A percentile compares a stretch with the other conserved stretches of the same genome.
phyloP scores from a whole-genome alignment of 257 asterid genomes.

The Mentha longifolia region DNA sequence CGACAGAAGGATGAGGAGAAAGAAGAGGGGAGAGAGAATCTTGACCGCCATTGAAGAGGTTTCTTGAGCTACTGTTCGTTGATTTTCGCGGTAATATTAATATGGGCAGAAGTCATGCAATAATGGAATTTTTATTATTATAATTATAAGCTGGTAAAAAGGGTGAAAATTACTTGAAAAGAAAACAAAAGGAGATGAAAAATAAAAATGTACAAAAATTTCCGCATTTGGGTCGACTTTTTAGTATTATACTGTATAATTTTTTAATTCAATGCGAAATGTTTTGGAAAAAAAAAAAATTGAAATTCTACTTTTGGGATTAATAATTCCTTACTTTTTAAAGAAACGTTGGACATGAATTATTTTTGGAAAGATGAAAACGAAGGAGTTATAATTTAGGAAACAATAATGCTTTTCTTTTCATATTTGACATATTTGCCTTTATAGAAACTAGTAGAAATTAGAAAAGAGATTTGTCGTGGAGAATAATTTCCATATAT shows the following conservation, averaged over 20 bases:
- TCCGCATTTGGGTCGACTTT: no score
- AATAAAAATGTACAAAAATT: no score
- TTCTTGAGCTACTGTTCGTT: slow-evolving; percentile 17
- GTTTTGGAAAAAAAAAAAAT: neutral
- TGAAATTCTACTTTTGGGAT: neutral
- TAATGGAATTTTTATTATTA: no score
- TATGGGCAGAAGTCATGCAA: neutral
- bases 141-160: no score
- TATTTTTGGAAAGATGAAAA: neutral
- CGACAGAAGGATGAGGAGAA: slow-evolving; percentile 26
- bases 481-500: neutral
- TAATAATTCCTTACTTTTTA: neutral
- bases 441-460: slow-evolving; percentile 10
- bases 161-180: no score
- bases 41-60: slow-evolving; percentile 39
- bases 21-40: slow-evolving; percentile 25
- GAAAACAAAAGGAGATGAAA: no score
- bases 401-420: neutral
- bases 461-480: neutral
- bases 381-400: neutral
- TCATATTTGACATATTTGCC: neutral
- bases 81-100: neutral
- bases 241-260: no score
- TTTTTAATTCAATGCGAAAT: neutral
- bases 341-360: neutral